Evolutionary conservation across 75 land plant genomes (phyloP).

Genomic region (Cunninghamia lanceolata): DNA sequence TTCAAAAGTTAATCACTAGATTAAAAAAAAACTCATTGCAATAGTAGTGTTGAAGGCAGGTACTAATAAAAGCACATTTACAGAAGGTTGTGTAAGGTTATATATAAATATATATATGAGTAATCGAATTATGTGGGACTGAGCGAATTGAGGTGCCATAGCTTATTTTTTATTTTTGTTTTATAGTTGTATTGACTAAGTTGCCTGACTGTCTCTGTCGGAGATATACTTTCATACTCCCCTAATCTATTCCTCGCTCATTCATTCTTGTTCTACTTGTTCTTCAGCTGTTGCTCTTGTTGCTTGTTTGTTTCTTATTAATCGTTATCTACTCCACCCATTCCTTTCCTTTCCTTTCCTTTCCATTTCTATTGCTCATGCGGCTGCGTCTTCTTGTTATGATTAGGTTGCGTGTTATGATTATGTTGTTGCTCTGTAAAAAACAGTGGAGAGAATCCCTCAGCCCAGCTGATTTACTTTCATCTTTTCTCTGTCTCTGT

Average conservation of each 20-base stretch:
- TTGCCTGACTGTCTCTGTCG: slow-evolving; percentile 13
- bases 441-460: neutral
- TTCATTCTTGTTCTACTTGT: neutral
- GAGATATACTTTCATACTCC: slow-evolving; percentile 11
- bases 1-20: no score
- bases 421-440: no score
- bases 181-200: slow-evolving; percentile 10
- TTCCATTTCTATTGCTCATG: neutral
- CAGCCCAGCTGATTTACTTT: no score
- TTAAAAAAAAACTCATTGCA: no score
- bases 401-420: neutral
- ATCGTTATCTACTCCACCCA: neutral
- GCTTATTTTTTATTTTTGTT: slow-evolving; percentile 1
- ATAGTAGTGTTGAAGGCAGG: no score
- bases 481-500: neutral
- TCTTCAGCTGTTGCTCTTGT: neutral
- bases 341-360: neutral
- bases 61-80: neutral
- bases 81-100: neutral
- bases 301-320: neutral
- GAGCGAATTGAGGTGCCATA: neutral
- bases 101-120: neutral
- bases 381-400: neutral
- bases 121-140: neutral
- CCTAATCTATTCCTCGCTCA: neutral